phyloP scores from a whole-genome alignment of 1,284 basidiomycete genomes.

The Bondarzewia mesenterica region DNA sequence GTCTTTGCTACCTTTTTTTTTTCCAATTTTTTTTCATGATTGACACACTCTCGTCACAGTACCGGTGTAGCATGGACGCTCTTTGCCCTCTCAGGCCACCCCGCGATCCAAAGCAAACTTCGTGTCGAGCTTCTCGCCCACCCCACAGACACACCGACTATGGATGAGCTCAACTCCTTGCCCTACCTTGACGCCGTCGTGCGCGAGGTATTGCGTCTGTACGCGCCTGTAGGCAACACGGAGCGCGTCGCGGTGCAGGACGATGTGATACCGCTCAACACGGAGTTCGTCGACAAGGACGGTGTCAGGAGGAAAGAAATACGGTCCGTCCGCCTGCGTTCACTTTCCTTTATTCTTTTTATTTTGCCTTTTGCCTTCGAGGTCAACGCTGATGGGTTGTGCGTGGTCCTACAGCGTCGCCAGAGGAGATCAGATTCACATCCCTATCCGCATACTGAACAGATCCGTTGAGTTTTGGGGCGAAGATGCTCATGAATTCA shows the following conservation, averaged over 20 bases:
- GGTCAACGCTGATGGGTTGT: too few species aligned
- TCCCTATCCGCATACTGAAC: conserved; percentile 44
- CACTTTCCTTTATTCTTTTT: too few species aligned
- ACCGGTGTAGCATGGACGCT: conserved; percentile 49
- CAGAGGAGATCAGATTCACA: conserved; percentile 36
- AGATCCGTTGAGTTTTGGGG: conserved; percentile 43
- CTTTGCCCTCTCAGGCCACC: conserved; percentile 49
- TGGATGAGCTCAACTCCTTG: conserved; percentile 52
- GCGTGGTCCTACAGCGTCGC: conserved; percentile 24
- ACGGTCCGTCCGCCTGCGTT: conserved; percentile 11
- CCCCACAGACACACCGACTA: conserved; percentile 27
- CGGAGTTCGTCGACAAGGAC: conserved; percentile 21
- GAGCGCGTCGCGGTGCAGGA: conserved; percentile 44
- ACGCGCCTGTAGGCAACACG: conserved; percentile 51
- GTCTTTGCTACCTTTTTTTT: too few species aligned
- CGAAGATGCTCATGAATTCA: conserved; percentile 43
- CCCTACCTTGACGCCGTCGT: conserved; percentile 60
- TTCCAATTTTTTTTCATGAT: too few species aligned
- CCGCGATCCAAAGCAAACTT: conserved; percentile 54
- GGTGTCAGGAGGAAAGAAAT: conserved; percentile 22
- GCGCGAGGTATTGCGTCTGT: conserved; percentile 61
- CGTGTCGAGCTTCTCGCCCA: conserved; percentile 55
- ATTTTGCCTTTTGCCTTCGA: too few species aligned
- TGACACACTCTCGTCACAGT: too few species aligned
- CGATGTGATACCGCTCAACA: conserved; percentile 30